Conservation (phyloP, 2,329 filamentous ascomycete genomes). For the Aspergillus spinulosporus region DNA sequence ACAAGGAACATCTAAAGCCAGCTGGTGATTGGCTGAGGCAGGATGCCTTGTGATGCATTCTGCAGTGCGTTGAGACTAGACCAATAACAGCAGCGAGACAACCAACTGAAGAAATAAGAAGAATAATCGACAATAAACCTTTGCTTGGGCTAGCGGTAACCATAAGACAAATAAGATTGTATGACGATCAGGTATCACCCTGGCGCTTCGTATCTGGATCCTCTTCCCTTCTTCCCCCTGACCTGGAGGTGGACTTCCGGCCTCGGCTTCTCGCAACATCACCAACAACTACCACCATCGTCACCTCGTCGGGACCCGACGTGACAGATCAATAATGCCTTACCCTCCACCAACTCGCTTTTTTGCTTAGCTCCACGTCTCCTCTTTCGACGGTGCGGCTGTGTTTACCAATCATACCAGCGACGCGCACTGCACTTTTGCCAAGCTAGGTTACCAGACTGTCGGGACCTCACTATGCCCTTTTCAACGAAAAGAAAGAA, state of each 20-base stretch:
- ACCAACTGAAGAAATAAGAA: conserved; percentile 11
- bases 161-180: conserved; percentile 11
- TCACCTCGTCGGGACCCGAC: not conserved
- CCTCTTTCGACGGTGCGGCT: conserved; percentile 25
- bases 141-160: conserved; percentile 6
- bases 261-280: not conserved
- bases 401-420: conserved; percentile 32
- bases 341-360: not conserved
- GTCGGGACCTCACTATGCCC: conserved; percentile 35
- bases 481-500: conserved; percentile 19
- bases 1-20: not conserved
- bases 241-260: not conserved
- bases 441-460: conserved; percentile 36
- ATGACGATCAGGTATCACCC: conserved; percentile 3
- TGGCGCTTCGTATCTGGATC: conserved; percentile 5
- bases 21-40: not conserved
- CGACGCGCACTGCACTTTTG: conserved; percentile 36
- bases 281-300: not conserved
- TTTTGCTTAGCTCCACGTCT: conserved; percentile 8
- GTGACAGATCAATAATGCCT: conserved; percentile 2
- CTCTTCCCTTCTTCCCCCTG: not conserved
- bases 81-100: conserved; percentile 1
- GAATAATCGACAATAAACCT: conserved; percentile 11
- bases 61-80: not conserved
- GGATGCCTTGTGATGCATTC: conserved; percentile 2